These are phyloP conservation scores for Apophysomyces variabilis DNA, from an alignment of 371 early-diverging fungal genomes.

Conservation along the genomic window DNA sequence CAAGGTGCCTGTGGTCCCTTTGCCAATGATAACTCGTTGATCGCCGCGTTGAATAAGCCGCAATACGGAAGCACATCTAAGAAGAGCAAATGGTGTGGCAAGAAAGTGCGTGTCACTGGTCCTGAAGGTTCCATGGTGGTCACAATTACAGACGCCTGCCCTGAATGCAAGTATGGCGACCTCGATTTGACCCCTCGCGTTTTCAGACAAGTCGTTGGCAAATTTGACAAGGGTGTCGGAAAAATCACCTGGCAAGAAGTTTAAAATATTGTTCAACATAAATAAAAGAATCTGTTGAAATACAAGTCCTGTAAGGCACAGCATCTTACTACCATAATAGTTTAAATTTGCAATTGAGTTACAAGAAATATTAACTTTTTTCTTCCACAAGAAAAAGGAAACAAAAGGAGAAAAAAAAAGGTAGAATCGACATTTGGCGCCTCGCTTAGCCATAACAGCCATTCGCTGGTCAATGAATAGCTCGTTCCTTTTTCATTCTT, in stretches of 20 bases:
- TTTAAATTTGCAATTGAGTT: background rate
- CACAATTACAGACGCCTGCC: slow-evolving; percentile 19
- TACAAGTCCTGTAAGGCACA: too few relatives aligned
- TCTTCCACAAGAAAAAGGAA: background rate
- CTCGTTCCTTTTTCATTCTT: slow-evolving; percentile 48
- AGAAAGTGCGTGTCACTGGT: slow-evolving; percentile 25
- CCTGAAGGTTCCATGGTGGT: slow-evolving; percentile 20
- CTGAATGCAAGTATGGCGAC: slow-evolving; percentile 21
- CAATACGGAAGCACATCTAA: slow-evolving; percentile 28
- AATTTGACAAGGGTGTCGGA: slow-evolving; percentile 28
- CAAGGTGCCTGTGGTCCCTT: slow-evolving; percentile 33
- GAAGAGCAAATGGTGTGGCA: slow-evolving; percentile 31
- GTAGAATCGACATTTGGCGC: slow-evolving; percentile 54
- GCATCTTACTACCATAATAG: too few relatives aligned
- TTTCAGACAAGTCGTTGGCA: slow-evolving; percentile 32
- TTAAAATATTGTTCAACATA: slow-evolving; percentile 9
- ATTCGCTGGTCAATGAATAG: slow-evolving; percentile 55
- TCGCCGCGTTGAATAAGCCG: slow-evolving; percentile 30
- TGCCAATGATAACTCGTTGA: slow-evolving; percentile 24
- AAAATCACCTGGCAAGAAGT: slow-evolving; percentile 28
- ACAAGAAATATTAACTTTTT: background rate
- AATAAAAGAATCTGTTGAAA: background rate
- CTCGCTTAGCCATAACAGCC: slow-evolving; percentile 50
- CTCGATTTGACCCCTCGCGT: slow-evolving; percentile 30
- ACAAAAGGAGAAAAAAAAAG: background rate